Base-by-base conservation (phyloP, 1,284 basidiomycete genomes). In the Malassezia caprae region DNA sequence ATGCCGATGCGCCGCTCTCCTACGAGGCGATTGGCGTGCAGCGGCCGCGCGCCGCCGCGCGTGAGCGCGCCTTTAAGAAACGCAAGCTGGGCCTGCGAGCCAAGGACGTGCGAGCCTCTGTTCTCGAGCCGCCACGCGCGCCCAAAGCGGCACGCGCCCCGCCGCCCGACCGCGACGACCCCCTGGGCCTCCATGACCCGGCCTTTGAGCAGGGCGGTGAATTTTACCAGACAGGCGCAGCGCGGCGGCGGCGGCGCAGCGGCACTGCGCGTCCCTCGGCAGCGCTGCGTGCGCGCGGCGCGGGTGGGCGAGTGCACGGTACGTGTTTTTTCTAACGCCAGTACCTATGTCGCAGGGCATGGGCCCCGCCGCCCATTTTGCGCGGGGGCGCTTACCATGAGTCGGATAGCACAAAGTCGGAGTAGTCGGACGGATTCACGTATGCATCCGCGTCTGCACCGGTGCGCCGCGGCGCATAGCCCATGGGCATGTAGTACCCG, bases 191-290 rank as follows among this genome's bases (percentile, higher is more conserved):
- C 46, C 58, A 66, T 32, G 68, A 71, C 27, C 68, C 68, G 1
- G 68, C 66, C 7, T 69, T 70, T 39, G 12, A 64, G 34, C 63
- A 61, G 2, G 68, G 68, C 12, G 68, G 68, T 34, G 68, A 70
- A 30, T 63, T 58, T 43, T 21, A 5, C 8, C 50, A 32, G 12
- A 32, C 26, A 15, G 39, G 40, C 30, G 23, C 12, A 23, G 11
- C 45, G 8, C 45, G 45, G 3, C 45, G 32, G 34, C 46, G 35
- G 23, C 46, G 34, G 6, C n/a, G 21, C 31, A 49, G 28, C 37
- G 34, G n/a, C 24, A 26, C 8, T 8, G n/a, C 15, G 32, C 32
- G 32, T 1, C 27, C 44, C 2, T 12, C 27, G 26, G 7, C 19
- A 3, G 34, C 34, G 21, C 13, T 48, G 19, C 23, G 37, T 40